A percentile compares a stretch with the other conserved stretches of the same genome.
These are phyloP conservation scores for Fraxinus angustifolia DNA, from an alignment of 305 asterid species.

Conservation along the genomic window DNA sequence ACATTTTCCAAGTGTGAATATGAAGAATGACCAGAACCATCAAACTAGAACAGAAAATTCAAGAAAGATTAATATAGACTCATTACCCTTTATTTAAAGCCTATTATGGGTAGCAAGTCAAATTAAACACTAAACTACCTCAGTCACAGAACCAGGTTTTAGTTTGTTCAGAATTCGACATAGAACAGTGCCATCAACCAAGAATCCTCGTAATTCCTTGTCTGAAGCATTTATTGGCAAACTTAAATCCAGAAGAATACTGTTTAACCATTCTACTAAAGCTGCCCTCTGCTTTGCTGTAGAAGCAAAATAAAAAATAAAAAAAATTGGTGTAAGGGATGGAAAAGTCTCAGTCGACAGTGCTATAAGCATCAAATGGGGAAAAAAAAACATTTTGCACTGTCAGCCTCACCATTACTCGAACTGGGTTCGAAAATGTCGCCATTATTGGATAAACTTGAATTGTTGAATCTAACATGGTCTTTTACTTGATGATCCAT, in stretches of 20 bases:
- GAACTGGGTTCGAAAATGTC: slow-evolving; percentile 63
- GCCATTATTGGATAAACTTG: slow-evolving; percentile 36
- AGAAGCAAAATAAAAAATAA: background rate
- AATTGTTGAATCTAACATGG: slow-evolving; percentile 34
- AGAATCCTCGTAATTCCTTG: slow-evolving; percentile 57
- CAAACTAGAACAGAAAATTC: slow-evolving; percentile 28
- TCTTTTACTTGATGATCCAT: slow-evolving; percentile 44
- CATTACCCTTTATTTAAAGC: background rate
- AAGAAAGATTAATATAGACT: background rate
- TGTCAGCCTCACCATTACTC: slow-evolving; percentile 47
- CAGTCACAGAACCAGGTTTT: slow-evolving; percentile 65
- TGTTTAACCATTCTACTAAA: slow-evolving; percentile 71
- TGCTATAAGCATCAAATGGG: background rate
- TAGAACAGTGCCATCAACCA: slow-evolving; percentile 65
- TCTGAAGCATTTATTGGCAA: slow-evolving; percentile 71
- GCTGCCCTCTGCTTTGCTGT: slow-evolving; percentile 59
- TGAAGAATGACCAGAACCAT: slow-evolving; percentile 35
- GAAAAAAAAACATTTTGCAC: background rate
- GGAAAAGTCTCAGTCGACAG: background rate
- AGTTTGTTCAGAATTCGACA: slow-evolving; percentile 66
- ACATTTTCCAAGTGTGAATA: slow-evolving; percentile 40
- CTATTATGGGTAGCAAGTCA: background rate
- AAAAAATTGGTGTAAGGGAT: background rate
- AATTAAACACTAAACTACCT: slow-evolving; percentile 41
- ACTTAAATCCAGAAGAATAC: slow-evolving; percentile 51